phyloP scores from a whole-genome alignment of 306 rosid genomes.

The Hylodesmum podocarpum region DNA sequence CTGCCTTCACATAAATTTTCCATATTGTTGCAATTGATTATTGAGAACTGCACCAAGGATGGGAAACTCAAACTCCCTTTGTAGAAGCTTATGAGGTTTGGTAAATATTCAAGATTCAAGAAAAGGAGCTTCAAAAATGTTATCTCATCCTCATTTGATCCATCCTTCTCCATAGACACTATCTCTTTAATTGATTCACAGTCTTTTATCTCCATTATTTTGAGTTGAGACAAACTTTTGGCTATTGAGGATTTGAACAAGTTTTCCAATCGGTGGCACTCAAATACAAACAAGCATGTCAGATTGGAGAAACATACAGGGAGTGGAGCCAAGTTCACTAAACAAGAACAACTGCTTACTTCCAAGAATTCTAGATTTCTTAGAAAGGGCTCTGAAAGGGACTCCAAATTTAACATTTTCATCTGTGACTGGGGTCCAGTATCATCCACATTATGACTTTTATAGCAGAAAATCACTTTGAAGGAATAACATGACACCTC shows the following conservation, averaged over 20 bases:
- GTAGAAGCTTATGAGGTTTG: conserved; percentile 16
- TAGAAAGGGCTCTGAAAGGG: neutral
- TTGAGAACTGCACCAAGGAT: conserved; percentile 2
- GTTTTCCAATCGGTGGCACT: neutral
- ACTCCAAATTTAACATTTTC: neutral
- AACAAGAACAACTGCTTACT: neutral
- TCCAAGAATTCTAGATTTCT: neutral
- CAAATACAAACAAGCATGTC: neutral
- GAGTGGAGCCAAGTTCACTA: neutral
- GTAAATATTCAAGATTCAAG: neutral
- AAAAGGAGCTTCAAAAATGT: neutral
- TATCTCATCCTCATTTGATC: neutral
- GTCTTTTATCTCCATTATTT: neutral
- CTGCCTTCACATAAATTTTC: neutral
- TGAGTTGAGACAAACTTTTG: conserved; percentile 7
- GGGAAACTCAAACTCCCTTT: conserved; percentile 6
- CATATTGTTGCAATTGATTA: neutral
- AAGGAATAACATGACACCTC: neutral
- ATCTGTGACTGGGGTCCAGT: neutral
- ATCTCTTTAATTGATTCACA: conserved; percentile 21
- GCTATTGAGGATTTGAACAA: conserved; percentile 22
- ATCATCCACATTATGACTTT: neutral
- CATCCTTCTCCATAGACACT: neutral
- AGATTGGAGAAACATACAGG: conserved; percentile 5
- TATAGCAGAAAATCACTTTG: neutral